A percentile compares a stretch with the other conserved stretches of the same genome.
Conservation (phyloP, 2,329 filamentous ascomycete genomes). For the Penicillium griseofulvum region DNA sequence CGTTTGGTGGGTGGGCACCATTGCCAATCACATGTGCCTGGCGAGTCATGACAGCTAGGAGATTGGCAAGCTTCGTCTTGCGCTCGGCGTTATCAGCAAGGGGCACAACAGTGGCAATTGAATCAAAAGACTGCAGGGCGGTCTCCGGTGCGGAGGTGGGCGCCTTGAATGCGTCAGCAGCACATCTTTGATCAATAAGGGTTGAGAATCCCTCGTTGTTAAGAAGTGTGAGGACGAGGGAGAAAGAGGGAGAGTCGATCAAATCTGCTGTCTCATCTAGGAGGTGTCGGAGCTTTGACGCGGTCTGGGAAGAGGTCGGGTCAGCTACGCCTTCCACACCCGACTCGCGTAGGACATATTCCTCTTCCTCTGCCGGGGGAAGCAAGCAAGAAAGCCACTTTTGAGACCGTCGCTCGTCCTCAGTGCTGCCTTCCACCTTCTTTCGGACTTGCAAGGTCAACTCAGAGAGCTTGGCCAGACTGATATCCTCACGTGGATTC, state of each 20-base stretch:
- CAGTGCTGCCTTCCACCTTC: constrained; percentile 73
- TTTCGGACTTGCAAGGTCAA: constrained; percentile 80
- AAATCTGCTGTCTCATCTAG: constrained; percentile 95
- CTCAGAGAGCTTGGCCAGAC: constrained; percentile 73
- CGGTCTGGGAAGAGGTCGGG: constrained; percentile 36
- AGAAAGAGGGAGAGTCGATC: constrained; percentile 88
- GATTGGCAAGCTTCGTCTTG: constrained; percentile 77
- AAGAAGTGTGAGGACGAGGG: constrained; percentile 78
- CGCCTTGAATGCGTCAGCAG: constrained; percentile 71
- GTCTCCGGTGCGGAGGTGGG: constrained; percentile 40
- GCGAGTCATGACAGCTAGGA: constrained; percentile 82
- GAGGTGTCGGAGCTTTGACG: constrained; percentile 68
- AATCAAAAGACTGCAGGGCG: constrained; percentile 44
- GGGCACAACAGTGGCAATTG: constrained; percentile 43
- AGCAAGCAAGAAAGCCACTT: constrained; percentile 84
- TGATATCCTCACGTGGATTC: constrained; percentile 84
- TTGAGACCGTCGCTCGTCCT: constrained; percentile 58
- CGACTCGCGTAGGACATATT: constrained; percentile 79
- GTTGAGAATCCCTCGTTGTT: constrained; percentile 85
- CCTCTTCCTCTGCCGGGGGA: constrained; percentile 74
- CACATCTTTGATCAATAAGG: constrained; percentile 78
- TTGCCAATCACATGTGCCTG: constrained; percentile 88
- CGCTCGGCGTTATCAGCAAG: constrained; percentile 36
- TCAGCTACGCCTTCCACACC: constrained; percentile 59
- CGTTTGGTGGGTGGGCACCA: constrained; percentile 52